Base-by-base conservation (phyloP, 176 grass and related monocot genomes). In the Dendrocalamus sinicus region DNA sequence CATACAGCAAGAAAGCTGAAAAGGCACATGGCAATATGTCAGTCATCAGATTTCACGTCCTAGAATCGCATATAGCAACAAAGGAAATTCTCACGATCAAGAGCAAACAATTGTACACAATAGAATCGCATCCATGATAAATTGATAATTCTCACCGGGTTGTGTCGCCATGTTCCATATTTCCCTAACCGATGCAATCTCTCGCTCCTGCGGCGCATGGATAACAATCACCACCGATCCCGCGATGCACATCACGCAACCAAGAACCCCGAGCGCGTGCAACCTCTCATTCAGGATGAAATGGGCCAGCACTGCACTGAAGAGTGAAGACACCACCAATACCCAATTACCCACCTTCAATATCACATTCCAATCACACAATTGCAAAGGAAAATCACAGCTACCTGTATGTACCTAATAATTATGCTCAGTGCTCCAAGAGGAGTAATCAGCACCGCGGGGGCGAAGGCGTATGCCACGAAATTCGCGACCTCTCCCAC, bases 91-190 rank as follows among this genome's bases (percentile, higher is more conserved):
- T 35, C 57, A 41, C 2, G 28, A 23, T 23, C 45, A 83, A 55
- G 26, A 43, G 37, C 13, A 3, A 63, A 30, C 50, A 61, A n/a
- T 9, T 71, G 58, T 76, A 47, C 17, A 84, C 58, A 23, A 35
- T 14, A 48, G 35, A 19, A 70, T 26, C 12, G 26, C 30, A 66
- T 9, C 11, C 67, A 40, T 51, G 9, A 67, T 22, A 52, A 65
- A 51, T 20, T 19, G 7, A 71, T 15, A 30, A 58, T 12, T 64
- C 77, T 81, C 70, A 99, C 94, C 90, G 1, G 90, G 81, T 75
- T 99, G 97, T 24, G 87, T 99, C 5, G 97, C 94, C 97, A 99
- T 88, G 75, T 91, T 86, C 97, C 97, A 99, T 64, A 99, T 99
- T 86, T 96, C 94, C 78, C 80, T 92, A 81, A 99, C 92, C 0